Conservation (phyloP, 306 rosid species). For the Leucaena leucocephala region DNA sequence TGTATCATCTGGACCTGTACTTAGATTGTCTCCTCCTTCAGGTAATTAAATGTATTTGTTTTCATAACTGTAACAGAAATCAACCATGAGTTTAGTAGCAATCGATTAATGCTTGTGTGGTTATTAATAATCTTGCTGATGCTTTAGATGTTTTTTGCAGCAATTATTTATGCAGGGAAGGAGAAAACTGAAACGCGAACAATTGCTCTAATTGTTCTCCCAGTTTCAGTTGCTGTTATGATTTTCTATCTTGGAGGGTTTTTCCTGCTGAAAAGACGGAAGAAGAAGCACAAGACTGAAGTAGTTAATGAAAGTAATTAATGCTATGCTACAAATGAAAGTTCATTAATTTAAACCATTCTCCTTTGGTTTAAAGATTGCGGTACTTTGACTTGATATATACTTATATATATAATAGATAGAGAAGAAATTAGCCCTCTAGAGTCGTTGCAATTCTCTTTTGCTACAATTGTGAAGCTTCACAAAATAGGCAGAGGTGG, state of each 20-base stretch:
- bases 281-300: slow-evolving; percentile 8
- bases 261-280: slow-evolving; percentile 20
- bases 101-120: background rate
- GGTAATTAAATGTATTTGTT: slow-evolving; percentile 15
- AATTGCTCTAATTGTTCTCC: slow-evolving; percentile 31
- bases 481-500: slow-evolving; percentile 56
- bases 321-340: no score
- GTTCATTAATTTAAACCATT: background rate
- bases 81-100: no score
- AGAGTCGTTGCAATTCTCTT: slow-evolving; percentile 47
- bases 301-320: slow-evolving; percentile 13
- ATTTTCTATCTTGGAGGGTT: slow-evolving; percentile 21
- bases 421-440: slow-evolving; percentile 19
- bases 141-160: background rate
- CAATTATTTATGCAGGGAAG: slow-evolving; percentile 35
- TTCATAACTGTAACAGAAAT: background rate
- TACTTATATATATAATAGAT: slow-evolving; percentile 9
- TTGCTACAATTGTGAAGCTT: slow-evolving; percentile 39
- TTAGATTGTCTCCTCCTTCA: background rate
- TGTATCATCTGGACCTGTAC: background rate
- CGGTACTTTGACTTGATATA: background rate
- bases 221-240: slow-evolving; percentile 9
- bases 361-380: background rate
- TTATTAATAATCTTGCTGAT: background rate
- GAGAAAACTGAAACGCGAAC: slow-evolving; percentile 1